A percentile compares a stretch with the other conserved stretches of the same genome.
Conservation (phyloP, 2,329 filamentous ascomycete genomes). For the Alternaria conjuncta region DNA sequence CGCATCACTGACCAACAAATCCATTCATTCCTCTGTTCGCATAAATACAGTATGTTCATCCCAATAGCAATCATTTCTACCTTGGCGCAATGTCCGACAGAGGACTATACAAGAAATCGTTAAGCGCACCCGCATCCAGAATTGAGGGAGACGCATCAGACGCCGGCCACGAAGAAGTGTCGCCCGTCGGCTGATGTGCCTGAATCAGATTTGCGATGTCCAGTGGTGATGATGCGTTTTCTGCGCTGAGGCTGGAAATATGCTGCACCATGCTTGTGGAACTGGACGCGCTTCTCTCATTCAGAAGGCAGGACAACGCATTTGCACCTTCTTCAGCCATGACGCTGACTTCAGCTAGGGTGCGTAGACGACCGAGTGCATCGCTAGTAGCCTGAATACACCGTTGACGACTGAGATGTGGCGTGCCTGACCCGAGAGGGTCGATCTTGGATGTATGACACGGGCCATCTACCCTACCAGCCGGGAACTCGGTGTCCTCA, state of each 20-base stretch:
- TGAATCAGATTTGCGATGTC: not conserved
- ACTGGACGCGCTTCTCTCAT: not conserved
- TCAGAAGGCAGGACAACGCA: not conserved
- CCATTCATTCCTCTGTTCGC: not conserved
- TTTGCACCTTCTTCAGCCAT: not conserved
- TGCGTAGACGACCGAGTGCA: not conserved
- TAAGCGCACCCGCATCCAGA: not conserved
- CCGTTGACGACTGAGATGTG: not conserved
- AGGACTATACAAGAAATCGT: not conserved
- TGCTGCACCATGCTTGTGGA: not conserved
- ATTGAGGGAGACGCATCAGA: not conserved
- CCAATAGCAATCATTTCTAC: not conserved
- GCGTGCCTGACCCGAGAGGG: not conserved
- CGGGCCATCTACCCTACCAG: not conserved
- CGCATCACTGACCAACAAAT: not conserved
- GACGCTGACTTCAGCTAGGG: not conserved
- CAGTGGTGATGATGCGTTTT: not conserved
- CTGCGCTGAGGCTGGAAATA: not conserved
- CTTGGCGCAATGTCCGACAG: not conserved
- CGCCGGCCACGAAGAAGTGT: not conserved
- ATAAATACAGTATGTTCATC: not conserved
- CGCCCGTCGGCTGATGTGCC: not conserved
- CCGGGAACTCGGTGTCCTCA: not conserved
- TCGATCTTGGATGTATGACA: not conserved
- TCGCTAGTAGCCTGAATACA: not conserved